phyloP scores from a whole-genome alignment of 208 protist species.

The Trichomonas tenax region DNA sequence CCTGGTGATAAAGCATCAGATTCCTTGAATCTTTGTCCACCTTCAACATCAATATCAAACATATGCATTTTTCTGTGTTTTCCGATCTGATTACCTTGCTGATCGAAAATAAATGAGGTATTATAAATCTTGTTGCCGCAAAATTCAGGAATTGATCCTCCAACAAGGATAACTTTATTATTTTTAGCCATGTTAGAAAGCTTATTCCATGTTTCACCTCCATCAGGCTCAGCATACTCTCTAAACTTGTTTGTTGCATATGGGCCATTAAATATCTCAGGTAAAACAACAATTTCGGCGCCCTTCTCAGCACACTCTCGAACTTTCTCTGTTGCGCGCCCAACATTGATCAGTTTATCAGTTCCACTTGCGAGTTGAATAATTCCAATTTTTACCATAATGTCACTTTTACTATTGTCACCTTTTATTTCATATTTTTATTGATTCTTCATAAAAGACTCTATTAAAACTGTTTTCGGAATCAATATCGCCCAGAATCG shows the following conservation, averaged over 20 bases:
- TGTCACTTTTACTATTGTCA: not conserved
- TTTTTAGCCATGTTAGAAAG: not conserved
- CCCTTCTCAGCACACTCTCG: not conserved
- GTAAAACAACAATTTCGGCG: not conserved
- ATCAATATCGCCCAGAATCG: too few relatives aligned
- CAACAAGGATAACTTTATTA: not conserved
- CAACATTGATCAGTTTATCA: not conserved
- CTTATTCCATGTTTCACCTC: not conserved
- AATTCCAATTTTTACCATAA: not conserved
- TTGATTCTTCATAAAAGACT: too few relatives aligned
- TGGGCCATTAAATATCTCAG: slow-evolving; percentile 15
- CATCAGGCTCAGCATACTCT: not conserved
- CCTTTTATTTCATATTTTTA: not conserved
- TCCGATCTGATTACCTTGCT: not conserved
- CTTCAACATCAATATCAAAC: slow-evolving; percentile 3
- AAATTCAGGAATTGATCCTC: slow-evolving; percentile 1
- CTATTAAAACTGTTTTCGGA: too few relatives aligned
- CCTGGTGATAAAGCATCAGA: slow-evolving; percentile 72
- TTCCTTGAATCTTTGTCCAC: slow-evolving; percentile 56
- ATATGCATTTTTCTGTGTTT: slow-evolving; percentile 17
- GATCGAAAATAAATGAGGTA: slow-evolving; percentile 2
- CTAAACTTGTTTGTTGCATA: not conserved
- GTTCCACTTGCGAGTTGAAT: not conserved
- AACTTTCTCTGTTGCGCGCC: not conserved
- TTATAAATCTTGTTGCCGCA: not conserved